These are phyloP conservation scores for Agrostemma githago DNA, from an alignment of 148 eudicot species.

Conservation along the genomic window DNA sequence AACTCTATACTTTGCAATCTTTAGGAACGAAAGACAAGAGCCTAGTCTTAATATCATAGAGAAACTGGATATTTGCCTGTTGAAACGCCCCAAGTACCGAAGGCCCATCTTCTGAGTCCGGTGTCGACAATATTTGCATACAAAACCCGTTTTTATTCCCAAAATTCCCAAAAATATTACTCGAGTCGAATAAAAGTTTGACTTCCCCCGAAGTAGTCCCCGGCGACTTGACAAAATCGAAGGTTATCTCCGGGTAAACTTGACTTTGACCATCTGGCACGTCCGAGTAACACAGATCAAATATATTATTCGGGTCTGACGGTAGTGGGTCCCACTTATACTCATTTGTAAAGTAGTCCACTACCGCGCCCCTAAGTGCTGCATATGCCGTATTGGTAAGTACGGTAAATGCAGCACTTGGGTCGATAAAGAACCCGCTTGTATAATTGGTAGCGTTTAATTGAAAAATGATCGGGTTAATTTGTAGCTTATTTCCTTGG, in stretches of 20 bases:
- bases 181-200: neutral
- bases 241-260: neutral
- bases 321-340: neutral
- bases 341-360: neutral
- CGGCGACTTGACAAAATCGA: neutral
- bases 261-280: neutral
- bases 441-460: neutral
- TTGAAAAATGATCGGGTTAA: neutral
- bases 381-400: neutral
- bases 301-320: neutral
- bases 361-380: neutral
- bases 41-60: neutral
- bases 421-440: neutral
- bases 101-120: neutral
- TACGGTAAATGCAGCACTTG: conserved; percentile 1
- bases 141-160: neutral
- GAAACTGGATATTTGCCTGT: neutral
- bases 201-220: neutral
- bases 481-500: neutral
- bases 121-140: neutral
- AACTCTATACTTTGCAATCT: neutral
- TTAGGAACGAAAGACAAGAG: neutral
- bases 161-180: neutral
- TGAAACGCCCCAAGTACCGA: conserved; percentile 3
- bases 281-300: neutral